Evolutionary conservation across 371 early-diverging fungal genomes (phyloP), one percentile per base, ranked within the genome.

Genomic region (Mucor indicus): DNA sequence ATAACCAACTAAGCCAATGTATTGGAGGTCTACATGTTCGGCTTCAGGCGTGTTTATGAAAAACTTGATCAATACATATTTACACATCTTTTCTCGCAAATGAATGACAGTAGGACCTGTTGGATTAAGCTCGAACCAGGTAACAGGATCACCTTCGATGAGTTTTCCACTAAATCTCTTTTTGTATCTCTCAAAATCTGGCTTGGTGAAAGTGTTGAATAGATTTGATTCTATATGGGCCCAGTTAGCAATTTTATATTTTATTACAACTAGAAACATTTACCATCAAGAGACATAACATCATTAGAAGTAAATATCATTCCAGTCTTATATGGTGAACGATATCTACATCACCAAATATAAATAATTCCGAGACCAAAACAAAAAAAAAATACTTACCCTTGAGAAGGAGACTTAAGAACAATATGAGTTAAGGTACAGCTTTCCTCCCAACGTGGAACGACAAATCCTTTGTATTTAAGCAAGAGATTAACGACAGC

Each of bases 1-100:
- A 30, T 44, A 58, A 9, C 59, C 59, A 1, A 58, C 38, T 43
- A 58, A 39, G 0, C 59, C 59, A 48, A 58, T 31, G 17, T 58
- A 58, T 30, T 58, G 53, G 17, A 58, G 16, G 36, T 58, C 49
- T 27, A 58, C 33, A 25, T 48, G 48, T n/a, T 48, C 43, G 7
- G 48, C 24, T 29, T 48, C 58, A 21, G 16, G 16, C 13, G 42
- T 49, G 22, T 39, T 29, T 17, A 43, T 21, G 11, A 58, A 19
- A 17, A 58, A 15, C 17, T 58, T 58, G 29, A 58, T 44, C n/a
- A 58, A 39, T n/a, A 53, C 45, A 15, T 58, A 58, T 44, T 44
- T 52, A n/a, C 48, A 24, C 5, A 49, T 44, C 25, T 27, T 48
- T 33, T 44, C 49, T 20, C 29, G 27, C 40, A 50, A 33, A n/a